Base-by-base conservation (phyloP, 495 filamentous ascomycete genomes). In the Amniculicola lignicola region DNA sequence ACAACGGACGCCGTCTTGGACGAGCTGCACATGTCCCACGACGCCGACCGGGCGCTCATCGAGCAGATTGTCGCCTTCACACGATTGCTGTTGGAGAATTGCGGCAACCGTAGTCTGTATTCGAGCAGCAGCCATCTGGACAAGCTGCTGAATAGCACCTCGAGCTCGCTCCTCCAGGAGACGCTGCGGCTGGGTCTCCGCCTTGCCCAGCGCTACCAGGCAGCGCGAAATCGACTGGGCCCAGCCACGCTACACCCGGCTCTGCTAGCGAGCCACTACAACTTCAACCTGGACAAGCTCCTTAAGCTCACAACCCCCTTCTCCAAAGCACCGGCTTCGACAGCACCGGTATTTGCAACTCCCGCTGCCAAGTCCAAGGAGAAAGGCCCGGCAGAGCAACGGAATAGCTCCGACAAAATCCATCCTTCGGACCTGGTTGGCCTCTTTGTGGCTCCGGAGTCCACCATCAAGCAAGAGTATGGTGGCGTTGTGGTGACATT, bases 91-190 rank as follows among this genome's bases (percentile, higher is more conserved):
- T 74, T 96, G 33, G 87, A 96, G 67, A 93, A 93, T 67, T 97
- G 94, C 75, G 94, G 93, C 50, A 99, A 99, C 63, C 81, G 94
- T 62, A 96, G 92, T 73, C 80, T 99, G 42, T 99, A 99, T 67
- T 85, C 82, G 51, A 97, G 94, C 73, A 96, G 92, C 62, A 77
- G 82, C 54, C 87, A 91, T 51, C 74, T 99, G 28, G 88, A 89
- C 60, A 84, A 89, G 62, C 77, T 99, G 29, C 79, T 99, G 51
- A 88, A 94, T 64, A 90, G 86, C 25, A 93, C 90, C 2, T 89
- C 86, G 36, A 75, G 90, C 22, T 79, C 81, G 42, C 78, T 99
- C 19, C 74, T 97, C 25, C 79, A 83, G 54, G 75, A 78, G 15
- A 84, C 88, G 1, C 82, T 99, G 19, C 82, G 83, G 28, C 76